These are phyloP conservation scores for Cavenderia fasciculata DNA, from an alignment of 78 protist genomes.

Conservation along the genomic window DNA sequence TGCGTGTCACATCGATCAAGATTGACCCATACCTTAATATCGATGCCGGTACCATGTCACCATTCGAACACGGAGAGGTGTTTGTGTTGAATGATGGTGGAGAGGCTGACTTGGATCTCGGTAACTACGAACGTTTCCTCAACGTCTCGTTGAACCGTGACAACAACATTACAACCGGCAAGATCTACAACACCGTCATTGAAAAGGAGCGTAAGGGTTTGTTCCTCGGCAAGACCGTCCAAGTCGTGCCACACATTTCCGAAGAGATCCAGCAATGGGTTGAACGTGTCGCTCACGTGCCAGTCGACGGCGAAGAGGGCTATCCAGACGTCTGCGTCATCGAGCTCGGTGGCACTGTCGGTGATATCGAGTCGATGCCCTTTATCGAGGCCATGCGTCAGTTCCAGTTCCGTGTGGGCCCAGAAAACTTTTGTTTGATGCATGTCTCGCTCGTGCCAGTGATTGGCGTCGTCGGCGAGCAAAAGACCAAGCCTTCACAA, in stretches of 20 bases:
- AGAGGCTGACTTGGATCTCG: slow-evolving; percentile 97
- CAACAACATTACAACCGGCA: slow-evolving; percentile 99
- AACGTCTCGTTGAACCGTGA: slow-evolving; percentile 85
- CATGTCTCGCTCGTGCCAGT: slow-evolving; percentile 91
- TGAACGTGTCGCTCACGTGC: slow-evolving; percentile 91
- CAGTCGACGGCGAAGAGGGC: slow-evolving; percentile 85
- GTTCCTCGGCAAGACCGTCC: slow-evolving; percentile 99
- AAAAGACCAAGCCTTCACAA: slow-evolving; percentile 99
- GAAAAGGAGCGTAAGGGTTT: slow-evolving; percentile 95
- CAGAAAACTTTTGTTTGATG: slow-evolving; percentile 86
- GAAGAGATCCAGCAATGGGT: slow-evolving; percentile 95
- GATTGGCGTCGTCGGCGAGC: slow-evolving; percentile 93
- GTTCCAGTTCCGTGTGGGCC: slow-evolving; percentile 92
- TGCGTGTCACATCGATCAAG: slow-evolving; percentile 88
- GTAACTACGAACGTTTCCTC: slow-evolving; percentile 98
- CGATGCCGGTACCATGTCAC: slow-evolving; percentile 93
- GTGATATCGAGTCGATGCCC: slow-evolving; percentile 98
- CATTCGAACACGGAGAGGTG: slow-evolving; percentile 94
- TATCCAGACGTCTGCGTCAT: slow-evolving; percentile 95
- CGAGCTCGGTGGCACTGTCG: slow-evolving; percentile 97
- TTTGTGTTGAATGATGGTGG: slow-evolving; percentile 94
- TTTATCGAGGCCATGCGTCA: slow-evolving; percentile 98
- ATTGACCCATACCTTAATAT: slow-evolving; percentile 92
- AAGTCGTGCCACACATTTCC: slow-evolving; percentile 98
- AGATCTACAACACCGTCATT: slow-evolving; percentile 93